Evolutionary conservation across 2,329 filamentous ascomycete genomes (phyloP), one percentile per base, ranked within the genome.

Genomic region (Penicillium sp.): DNA sequence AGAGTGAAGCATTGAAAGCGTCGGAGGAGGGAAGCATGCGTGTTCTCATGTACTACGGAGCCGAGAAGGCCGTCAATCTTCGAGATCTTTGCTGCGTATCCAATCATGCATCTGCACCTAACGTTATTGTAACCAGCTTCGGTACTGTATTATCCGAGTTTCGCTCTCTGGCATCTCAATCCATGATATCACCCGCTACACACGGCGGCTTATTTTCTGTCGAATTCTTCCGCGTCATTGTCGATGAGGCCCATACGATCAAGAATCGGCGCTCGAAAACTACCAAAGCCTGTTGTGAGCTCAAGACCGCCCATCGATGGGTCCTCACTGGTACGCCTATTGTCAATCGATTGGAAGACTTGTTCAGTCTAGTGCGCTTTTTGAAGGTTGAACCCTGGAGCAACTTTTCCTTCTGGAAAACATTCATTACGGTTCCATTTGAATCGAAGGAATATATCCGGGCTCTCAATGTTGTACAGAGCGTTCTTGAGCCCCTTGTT

Each of bases 351-450:
- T 81, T 99, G 0, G 93, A 97, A 71, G 94, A 97, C 73, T 78
- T 99, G 14, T 97, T 97, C 76, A 96, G 90, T 67, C 77, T 99
- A 35, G 90, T 97, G 12, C 86, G 90, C 3, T 99, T 97, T 75
- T 78, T 99, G 11, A 87, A 90, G 54, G 94, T 99, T 4, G 93
- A 97, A 70, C 94, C 94, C 0, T 99, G 94, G 94, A 94, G 89
- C 67, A 97, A 97, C 72, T 99, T 99, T 73, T 96, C 92, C 0
- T 99, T 96, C 76, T 99, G 94, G 94, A 92, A 92, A 70, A 97
- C 94, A 0, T 99, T 99, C 71, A 97, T 99, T 68, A 99, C 94
- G 0, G 88, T 96, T 1, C 94, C 94, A 0, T 99, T 99, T 61
- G 94, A 99, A 72, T 93, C 91, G 0, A 94, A 94, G 63, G 89